Evolutionary conservation across 139 green algal genomes (phyloP), one percentile per base, ranked within the genome.

Genomic region (Picochlorum costavermella): DNA sequence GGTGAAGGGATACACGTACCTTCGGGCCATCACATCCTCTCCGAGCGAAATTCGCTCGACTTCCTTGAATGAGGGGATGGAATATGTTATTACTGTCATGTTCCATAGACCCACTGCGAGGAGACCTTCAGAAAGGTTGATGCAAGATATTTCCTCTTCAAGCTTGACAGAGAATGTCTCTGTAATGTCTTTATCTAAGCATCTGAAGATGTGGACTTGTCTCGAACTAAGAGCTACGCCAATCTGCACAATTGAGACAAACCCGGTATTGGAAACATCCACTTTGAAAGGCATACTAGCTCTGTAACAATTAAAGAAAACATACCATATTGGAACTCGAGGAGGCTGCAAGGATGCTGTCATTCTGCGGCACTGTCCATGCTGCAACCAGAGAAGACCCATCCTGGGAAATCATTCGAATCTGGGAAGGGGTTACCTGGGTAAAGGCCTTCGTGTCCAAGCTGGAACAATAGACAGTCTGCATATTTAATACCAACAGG

Each of bases 391-490:
- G 11, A 40, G 33, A 40, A 40, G 33, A 40, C 11, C 33, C 33
- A 8, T 40, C 33, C 33, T 40, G 33, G 3, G 33, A 40, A 40
- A 40, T 40, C 33, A 40, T 9, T 4, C 80, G 76, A 64, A 86
- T 76, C 1, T 45, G 50, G 3, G 17, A 28, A 11, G 51, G 28
- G 2, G 86, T 93, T 26, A 94, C 90, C 78, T 97, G 90, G 30
- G 96, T 31, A 31, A 96, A 68, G 23, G 88, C 75, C 63, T 91
- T 81, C n/a, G 85, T 53, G 17, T 72, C 56, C 14, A 83, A 83
- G 64, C 94, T 97, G 50, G 72, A 82, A 61, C 85, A 96, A 43
- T 76, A 86, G 50, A 98, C 73, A 23, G 91, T 96, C 33, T 40
- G 33, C 33, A 40, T 40, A 40, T 13, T 40, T 12, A 40, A 40